Base-by-base conservation (phyloP, 768 basidiomycete genomes). In the Peribolospora baueri region DNA sequence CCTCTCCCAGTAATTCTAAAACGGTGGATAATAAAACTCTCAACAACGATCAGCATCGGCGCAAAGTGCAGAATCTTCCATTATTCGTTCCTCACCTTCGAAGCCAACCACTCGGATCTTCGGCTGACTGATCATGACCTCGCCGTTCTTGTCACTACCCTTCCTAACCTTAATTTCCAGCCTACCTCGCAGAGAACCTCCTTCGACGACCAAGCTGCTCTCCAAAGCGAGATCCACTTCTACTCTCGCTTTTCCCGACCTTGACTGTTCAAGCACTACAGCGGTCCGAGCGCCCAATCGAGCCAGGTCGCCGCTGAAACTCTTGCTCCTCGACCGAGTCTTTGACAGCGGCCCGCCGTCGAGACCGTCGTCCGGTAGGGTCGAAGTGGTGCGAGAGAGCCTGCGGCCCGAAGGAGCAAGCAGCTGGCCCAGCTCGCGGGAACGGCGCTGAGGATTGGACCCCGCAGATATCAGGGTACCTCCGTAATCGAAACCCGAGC, bases 81-180 rank as follows among this genome's bases (percentile, higher is more conserved):
- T n/a, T 2, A 38, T 11, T 4, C 5, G 10, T 3, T n/a, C 57
- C 68, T 56, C 42, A 72, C 76, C 78, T 69, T 91, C 88, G 64
- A 86, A 87, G 4, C 88, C 86, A 53, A 90, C 73, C 25, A 88
- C 72, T 56, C 85, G 72, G 41, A 90, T 66, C 69, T 86, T 90
- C 4, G 78, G 83, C 43, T 73, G 77, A 45, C 78, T 78, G 10
- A 91, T 66, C 60, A 77, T 69, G 3, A 85, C 64, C n/a, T 75
- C 70, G 2, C 73, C 65, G 48, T 71, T 70, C 55, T 76, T 75
- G 59, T 76, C 77, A 64, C 71, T 75, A 39, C 70, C 62, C 38
- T 73, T 73, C 50, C 75, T 71, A 52, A 91, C 73, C 41, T 71
- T 72, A 46, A 90, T 68, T 51, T 79, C 75, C 67, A 88, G 69